Base-by-base conservation (phyloP, 2,329 filamentous ascomycete genomes). In the Metarhizium brunneum region DNA sequence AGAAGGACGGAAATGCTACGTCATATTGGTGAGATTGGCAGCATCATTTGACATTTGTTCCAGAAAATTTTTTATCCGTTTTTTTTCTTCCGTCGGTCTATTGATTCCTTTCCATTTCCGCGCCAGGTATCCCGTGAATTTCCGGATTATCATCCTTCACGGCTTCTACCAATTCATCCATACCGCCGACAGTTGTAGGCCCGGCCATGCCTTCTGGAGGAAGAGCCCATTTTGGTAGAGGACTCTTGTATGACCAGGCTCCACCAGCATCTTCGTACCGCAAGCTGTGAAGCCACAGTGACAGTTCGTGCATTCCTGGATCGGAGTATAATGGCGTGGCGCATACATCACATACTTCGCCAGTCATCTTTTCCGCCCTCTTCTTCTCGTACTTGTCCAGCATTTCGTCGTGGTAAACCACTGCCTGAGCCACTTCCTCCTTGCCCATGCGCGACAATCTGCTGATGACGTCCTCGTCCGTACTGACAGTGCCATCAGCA, bases 321-420 rank as follows among this genome's bases (percentile, higher is more conserved):
- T 99, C 94, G 16, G 89, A 95, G 71, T 97, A 99, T 47, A 99
- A 76, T 25, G 90, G 88, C 20, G 94, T 96, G 57, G 87, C 81
- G 69, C 94, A 99, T 38, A 91, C 71, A 6, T 86, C 79, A 69
- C 94, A 99, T 16, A 83, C 73, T 65, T 91, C 77, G 13, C 94
- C 94, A 1, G 92, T 95, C 80, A 97, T 87, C 69, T 90, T 92
- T 76, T 99, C 94, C 1, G 92, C 92, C 64, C 92, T 92, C 64
- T 86, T 84, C 72, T 92, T 90, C 67, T 96, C 84, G 69, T 97
- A 97, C 55, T 87, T 80, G 62, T 92, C 87, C 42, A 96, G 86
- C 83, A 96, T 92, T 63, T 94, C 90, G 66, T 96, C 90, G 67
- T 96, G 89, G 71, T 96, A 97, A 1, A 90, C 89, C 18, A 95